Evolutionary conservation across 129 eudicot genomes (phyloP).

Genomic region (Artemisia tridentata): DNA sequence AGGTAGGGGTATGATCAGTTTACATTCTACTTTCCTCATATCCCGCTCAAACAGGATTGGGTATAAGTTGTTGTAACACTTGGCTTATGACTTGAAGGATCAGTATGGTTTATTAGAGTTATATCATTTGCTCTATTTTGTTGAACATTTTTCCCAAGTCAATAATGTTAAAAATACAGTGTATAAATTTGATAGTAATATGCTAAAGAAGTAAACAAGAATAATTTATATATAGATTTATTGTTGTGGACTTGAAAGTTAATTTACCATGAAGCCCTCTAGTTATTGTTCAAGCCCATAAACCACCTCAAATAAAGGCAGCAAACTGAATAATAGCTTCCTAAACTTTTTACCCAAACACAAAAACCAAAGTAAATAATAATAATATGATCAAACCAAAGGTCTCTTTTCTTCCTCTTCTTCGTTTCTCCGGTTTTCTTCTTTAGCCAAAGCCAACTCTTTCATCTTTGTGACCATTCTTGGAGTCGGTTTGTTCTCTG

Average conservation of each 20-base stretch:
- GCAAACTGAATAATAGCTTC: constrained; percentile 22
- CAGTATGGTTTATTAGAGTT: no score
- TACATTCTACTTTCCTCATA: no score
- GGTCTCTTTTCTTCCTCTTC: constrained; percentile 55
- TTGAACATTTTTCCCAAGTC: no score
- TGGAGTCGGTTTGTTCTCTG: constrained; percentile 44
- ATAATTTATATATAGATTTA: constrained; percentile 12
- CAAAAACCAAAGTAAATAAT: constrained; percentile 13
- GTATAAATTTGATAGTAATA: background rate
- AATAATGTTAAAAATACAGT: no score
- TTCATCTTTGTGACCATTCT: constrained; percentile 17
- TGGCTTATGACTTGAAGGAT: no score
- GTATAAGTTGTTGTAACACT: no score
- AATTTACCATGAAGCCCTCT: constrained; percentile 3
- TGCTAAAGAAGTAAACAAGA: background rate
- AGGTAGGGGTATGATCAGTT: no score
- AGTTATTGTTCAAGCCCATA: constrained; percentile 25
- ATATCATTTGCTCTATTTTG: no score
- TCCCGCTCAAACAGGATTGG: no score
- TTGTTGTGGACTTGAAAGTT: constrained; percentile 26
- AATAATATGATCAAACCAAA: constrained; percentile 36
- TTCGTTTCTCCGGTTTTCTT: constrained; percentile 25
- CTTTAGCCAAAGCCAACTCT: constrained; percentile 14
- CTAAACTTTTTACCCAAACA: constrained; percentile 19
- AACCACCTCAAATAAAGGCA: constrained; percentile 33